phyloP scores from a whole-genome alignment of 2,329 filamentous ascomycete genomes.

The Pyrenochaeta sp. region DNA sequence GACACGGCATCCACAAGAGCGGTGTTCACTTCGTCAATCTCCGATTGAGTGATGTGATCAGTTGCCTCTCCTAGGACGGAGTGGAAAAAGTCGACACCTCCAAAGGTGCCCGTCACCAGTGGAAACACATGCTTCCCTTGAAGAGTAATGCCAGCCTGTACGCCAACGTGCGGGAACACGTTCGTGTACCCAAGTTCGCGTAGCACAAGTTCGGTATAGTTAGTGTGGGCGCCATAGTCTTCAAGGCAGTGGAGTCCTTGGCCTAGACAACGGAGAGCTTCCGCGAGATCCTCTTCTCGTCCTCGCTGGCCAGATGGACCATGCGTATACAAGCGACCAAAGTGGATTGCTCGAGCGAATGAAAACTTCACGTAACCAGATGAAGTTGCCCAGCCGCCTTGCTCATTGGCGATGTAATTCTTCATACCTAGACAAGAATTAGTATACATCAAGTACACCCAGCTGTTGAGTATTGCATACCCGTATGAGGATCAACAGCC shows the following conservation, averaged over 20 bases:
- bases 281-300: constrained; percentile 56
- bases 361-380: constrained; percentile 74
- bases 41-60: constrained; percentile 59
- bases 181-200: constrained; percentile 60
- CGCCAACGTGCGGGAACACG: constrained; percentile 63
- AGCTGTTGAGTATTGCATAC: constrained; percentile 5
- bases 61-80: constrained; percentile 60
- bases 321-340: constrained; percentile 57
- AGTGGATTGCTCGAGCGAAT: constrained; percentile 59
- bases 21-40: constrained; percentile 58
- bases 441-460: background rate
- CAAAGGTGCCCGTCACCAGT: constrained; percentile 64
- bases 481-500: constrained; percentile 55
- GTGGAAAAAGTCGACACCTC: constrained; percentile 61
- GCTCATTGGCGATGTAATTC: constrained; percentile 96
- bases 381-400: constrained; percentile 87
- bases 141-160: constrained; percentile 55
- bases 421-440: constrained; percentile 78
- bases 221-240: constrained; percentile 64
- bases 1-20: constrained; percentile 52
- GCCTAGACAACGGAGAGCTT: constrained; percentile 61
- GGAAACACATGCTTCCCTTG: constrained; percentile 59
- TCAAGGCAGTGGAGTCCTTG: constrained; percentile 63
- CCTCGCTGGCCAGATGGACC: constrained; percentile 52
- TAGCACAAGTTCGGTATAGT: constrained; percentile 63